Evolutionary conservation across 176 grass and related monocot genomes (phyloP), one percentile per base, ranked within the genome.

Genomic region (Luzula sylvatica): DNA sequence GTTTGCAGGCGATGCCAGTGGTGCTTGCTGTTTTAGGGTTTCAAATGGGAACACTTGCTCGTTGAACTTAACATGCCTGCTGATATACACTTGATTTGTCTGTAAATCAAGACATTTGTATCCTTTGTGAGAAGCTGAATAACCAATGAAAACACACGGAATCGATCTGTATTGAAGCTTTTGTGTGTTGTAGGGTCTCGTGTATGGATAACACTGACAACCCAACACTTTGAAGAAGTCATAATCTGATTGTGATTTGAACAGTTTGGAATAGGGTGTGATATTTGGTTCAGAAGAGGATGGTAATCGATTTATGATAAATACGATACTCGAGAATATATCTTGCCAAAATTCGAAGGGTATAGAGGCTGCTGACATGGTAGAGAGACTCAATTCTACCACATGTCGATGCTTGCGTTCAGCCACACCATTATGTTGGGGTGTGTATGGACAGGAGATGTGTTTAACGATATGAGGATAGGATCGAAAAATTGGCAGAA

Each of bases 131-230:
- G 39, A 3, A 48, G 9, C 24, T 49, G 18, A 15, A 12, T 66
- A 66, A 11, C 61, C 61, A 26, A 66, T 18, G 47, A 51, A 66
- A n/a, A 66, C 44, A 52, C 61, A 66, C 12, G 45, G 23, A 3
- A 50, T 5, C 7, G 43, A 66, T 4, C 43, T 18, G n/a, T 20
- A 27, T 20, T 26, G 13, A n/a, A 66, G 14, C 19, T 65, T 65
- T 1, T 65, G 6, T 2, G n/a, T 3, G 7, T 19, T 44, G 8
- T 42, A 46, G 1, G 61, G 1, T 1, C 39, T 14, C 2, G 28
- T 12, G 11, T 47, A 14, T 15, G 41, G 61, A 17, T 26, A 65
- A 5, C 42, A 48, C 4, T 26, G 20, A 18, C 41, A 65, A n/a
- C 61, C 43, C 25, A 28, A 3, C 12, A 27, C 27, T 15, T 7